Percentiles rank a stretch among this genome's conserved stretches.
Conservation (phyloP, 345 rosid species). For the Schrenkiella parvula region DNA sequence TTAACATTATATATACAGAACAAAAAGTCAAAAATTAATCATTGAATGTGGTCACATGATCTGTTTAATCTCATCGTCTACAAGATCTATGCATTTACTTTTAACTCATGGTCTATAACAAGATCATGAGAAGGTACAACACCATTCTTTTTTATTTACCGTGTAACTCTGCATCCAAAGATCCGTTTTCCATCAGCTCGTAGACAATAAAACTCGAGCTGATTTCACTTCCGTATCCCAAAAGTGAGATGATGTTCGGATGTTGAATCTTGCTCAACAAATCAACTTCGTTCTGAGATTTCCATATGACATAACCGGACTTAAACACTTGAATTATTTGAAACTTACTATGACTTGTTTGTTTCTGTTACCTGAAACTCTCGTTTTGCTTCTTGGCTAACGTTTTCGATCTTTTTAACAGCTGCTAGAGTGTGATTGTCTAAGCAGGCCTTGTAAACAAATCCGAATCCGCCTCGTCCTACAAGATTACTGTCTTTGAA, state of each 20-base stretch:
- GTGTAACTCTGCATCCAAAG: slow-evolving; percentile 74
- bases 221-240: slow-evolving; percentile 62
- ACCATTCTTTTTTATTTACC: slow-evolving; percentile 42
- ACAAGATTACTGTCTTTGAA: slow-evolving; percentile 60
- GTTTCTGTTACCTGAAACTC: slow-evolving; percentile 71
- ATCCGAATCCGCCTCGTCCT: slow-evolving; percentile 90
- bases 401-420: slow-evolving; percentile 71
- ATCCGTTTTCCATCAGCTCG: slow-evolving; percentile 86
- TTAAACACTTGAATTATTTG: neutral
- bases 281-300: slow-evolving; percentile 79
- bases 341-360: neutral
- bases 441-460: slow-evolving; percentile 69
- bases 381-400: slow-evolving; percentile 58
- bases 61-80: slow-evolving; percentile 2
- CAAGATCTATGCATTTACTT: neutral
- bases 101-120: neutral
- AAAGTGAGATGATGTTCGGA: slow-evolving; percentile 63
- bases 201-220: slow-evolving; percentile 67
- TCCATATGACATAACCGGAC: neutral
- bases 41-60: slow-evolving; percentile 25
- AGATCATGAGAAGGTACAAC: neutral
- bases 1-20: neutral
- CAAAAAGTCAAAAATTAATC: neutral
- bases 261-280: slow-evolving; percentile 69
- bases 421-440: slow-evolving; percentile 56